A percentile compares a stretch with the other conserved stretches of the same genome.
phyloP scores from a whole-genome alignment of 208 protist genomes.

The Zelonia costaricensis region DNA sequence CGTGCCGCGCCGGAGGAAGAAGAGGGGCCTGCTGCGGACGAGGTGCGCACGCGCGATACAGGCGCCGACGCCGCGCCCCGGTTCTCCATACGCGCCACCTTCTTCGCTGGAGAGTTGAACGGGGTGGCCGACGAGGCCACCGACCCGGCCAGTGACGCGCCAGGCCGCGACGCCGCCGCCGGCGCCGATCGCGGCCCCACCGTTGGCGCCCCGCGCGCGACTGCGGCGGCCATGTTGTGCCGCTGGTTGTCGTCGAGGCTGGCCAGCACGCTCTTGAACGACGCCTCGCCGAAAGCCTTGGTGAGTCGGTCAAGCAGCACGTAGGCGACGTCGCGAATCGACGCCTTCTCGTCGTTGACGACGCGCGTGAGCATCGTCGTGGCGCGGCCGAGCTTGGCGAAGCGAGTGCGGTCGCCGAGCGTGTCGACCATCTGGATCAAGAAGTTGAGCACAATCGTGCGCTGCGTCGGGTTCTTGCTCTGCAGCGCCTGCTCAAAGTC shows the following conservation, averaged over 20 bases:
- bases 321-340: constrained; percentile 70
- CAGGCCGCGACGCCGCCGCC: too few species aligned
- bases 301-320: constrained; percentile 63
- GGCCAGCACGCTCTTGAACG: constrained; percentile 46
- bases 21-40: constrained; percentile 1
- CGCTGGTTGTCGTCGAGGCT: constrained; percentile 81
- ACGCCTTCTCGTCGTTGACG: constrained; percentile 84
- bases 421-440: constrained; percentile 60
- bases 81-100: constrained; percentile 51
- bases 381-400: constrained; percentile 39
- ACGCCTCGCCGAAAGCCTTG: constrained; percentile 48
- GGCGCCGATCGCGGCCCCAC: constrained; percentile 10
- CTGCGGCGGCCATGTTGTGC: constrained; percentile 36
- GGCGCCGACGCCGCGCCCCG: not conserved
- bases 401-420: constrained; percentile 43
- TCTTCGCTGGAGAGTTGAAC: constrained; percentile 68
- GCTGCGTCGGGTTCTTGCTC: constrained; percentile 85
- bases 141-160: too few species aligned
- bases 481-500: constrained; percentile 72
- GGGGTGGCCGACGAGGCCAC: too few species aligned
- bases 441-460: constrained; percentile 63
- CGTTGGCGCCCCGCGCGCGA: constrained; percentile 18
- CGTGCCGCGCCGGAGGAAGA: constrained; percentile 13
- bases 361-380: constrained; percentile 59
- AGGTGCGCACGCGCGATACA: not conserved